Base-by-base conservation (phyloP, 768 basidiomycete species). In the Lactarius tabidus region DNA sequence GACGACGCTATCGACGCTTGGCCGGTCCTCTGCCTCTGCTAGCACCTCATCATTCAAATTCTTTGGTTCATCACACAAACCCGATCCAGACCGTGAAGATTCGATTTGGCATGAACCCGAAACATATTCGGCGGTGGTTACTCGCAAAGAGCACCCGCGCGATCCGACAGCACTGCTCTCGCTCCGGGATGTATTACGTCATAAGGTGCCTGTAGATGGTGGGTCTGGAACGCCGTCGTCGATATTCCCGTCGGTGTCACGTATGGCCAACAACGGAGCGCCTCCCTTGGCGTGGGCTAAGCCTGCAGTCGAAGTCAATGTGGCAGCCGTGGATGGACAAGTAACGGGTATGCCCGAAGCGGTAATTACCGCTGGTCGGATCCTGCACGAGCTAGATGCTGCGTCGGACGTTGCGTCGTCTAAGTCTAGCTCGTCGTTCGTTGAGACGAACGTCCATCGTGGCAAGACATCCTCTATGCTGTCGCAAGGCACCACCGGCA, bases 41-140 rank as follows among this genome's bases (percentile, higher is more conserved):
- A 67, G 74, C 6, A 72, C 74, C 6, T 76, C 79, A 14, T 78
- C 82, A 18, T 81, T 82, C 71, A 82, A 79, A 65, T 74, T 85
- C 33, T 85, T 87, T 67, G 69, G 80, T 2, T 71, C 79, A 2
- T 67, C 78, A 20, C 72, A 73, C 2, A 77, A 78, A 51, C 84
- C 81, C 0, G 86, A 89, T 70, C 85, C 87, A 4, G 88, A 89
- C 71, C 75, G 79, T 41, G 85, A 85, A 45, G 82, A 79, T 67
- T 77, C 77, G 0, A 74, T 83, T 4, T 87, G 85, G 85, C 79
- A 85, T 64, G 85, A 84, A 66, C 80, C 82, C 1, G 89, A 90
- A 69, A 70, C 79, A 8, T 87, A 80, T 68, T 84, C 85, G 1
- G 81, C 86, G 0, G 79, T 84, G 15, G 82, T 89, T 63, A 81